Conservation (phyloP, 1,284 basidiomycete genomes). For the Moesziomyces aphidis region DNA sequence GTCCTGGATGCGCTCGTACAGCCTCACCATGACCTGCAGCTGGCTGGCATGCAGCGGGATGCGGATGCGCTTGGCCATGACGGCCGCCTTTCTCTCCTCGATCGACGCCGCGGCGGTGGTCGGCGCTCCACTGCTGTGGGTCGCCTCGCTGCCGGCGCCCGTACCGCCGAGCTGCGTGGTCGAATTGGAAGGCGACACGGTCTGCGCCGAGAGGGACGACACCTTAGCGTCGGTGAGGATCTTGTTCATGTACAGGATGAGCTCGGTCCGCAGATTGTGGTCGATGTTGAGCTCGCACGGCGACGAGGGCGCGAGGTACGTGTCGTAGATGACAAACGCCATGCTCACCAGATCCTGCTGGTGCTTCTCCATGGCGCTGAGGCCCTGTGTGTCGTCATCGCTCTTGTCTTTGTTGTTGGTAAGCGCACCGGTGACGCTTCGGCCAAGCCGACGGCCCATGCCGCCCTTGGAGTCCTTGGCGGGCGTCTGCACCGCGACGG, state of each 20-base stretch:
- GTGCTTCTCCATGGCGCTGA: conserved; percentile 87
- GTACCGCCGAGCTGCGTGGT: conserved; percentile 25
- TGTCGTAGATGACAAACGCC: conserved; percentile 93
- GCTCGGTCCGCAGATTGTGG: conserved; percentile 91
- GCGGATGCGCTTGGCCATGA: conserved; percentile 42
- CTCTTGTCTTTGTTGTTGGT: conserved; percentile 64
- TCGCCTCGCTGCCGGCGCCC: conserved; percentile 17
- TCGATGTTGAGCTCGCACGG: conserved; percentile 98
- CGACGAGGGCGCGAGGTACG: conserved; percentile 92
- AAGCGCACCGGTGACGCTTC: conserved; percentile 46
- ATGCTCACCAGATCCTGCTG: conserved; percentile 94
- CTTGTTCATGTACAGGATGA: conserved; percentile 88
- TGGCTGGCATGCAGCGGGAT: conserved; percentile 73
- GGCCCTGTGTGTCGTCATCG: conserved; percentile 35
- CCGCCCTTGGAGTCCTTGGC: conserved; percentile 29
- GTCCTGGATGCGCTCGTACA: conserved; percentile 95
- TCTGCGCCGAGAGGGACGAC: conserved; percentile 8
- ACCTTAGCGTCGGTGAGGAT: conserved; percentile 52
- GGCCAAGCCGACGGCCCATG: conserved; percentile 75
- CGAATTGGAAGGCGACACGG: conserved; percentile 28
- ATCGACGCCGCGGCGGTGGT: conserved; percentile 27
- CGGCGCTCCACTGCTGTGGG: background rate
- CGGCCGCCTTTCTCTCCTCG: conserved; percentile 74
- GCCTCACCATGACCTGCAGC: conserved; percentile 88
- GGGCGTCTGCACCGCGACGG: conserved; percentile 74